Evolutionary conservation across 179 eudicot species (phyloP).

Genomic region (Silene vulgaris): DNA sequence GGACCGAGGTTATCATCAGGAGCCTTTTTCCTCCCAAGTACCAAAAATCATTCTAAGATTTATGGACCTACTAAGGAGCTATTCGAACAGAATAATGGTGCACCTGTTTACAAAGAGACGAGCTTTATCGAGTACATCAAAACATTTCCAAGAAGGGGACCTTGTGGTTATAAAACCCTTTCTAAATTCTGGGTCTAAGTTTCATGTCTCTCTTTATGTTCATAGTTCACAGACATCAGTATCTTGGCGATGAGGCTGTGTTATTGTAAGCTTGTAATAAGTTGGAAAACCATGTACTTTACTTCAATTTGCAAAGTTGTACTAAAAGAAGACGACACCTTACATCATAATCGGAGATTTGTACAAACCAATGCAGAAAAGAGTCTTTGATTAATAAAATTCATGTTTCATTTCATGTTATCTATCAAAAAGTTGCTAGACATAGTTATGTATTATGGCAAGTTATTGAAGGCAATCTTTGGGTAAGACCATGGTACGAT

Average conservation of each 20-base stretch:
- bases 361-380: neutral
- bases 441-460: too few relatives aligned
- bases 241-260: neutral
- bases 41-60: conserved; percentile 3
- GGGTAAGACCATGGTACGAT: too few relatives aligned
- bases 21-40: conserved; percentile 19
- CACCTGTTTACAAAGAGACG: conserved; percentile 15
- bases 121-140: conserved; percentile 18
- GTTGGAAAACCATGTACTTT: neutral
- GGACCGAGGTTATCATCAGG: conserved; percentile 14
- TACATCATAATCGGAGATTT: neutral
- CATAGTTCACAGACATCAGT: neutral
- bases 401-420: too few relatives aligned
- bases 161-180: conserved; percentile 17
- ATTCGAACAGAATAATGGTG: neutral
- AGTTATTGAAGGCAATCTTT: too few relatives aligned
- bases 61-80: conserved; percentile 13
- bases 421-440: too few relatives aligned
- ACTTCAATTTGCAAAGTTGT: conserved; percentile 2
- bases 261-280: neutral
- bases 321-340: neutral
- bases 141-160: conserved; percentile 15
- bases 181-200: conserved; percentile 11
- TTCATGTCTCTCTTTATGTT: neutral
- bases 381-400: neutral